Percentiles rank a stretch among this genome's conserved stretches.
These are phyloP conservation scores for Wickerhamiella domercqiae DNA, from an alignment of 805 yeast species.

Conservation along the genomic window DNA sequence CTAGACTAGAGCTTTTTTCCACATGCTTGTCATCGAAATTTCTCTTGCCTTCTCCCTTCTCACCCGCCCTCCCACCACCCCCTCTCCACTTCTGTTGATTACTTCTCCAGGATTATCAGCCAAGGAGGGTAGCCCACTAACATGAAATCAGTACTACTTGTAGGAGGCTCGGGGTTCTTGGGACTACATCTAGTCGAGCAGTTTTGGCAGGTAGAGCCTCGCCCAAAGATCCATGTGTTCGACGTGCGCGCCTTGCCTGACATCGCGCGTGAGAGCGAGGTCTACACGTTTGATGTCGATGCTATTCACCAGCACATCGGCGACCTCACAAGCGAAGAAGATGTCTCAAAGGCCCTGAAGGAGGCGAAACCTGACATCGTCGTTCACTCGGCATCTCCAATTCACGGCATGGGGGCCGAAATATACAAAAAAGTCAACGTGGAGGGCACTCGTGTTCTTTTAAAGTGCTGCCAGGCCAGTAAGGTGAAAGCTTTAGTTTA, in stretches of 20 bases:
- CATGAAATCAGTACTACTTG: constrained; percentile 48
- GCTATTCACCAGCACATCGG: constrained; percentile 56
- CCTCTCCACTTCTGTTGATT: no score
- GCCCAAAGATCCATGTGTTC: constrained; percentile 68
- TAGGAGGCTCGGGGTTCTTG: constrained; percentile 94
- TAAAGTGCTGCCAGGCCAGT: constrained; percentile 40
- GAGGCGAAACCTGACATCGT: constrained; percentile 51
- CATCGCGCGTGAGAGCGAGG: constrained; percentile 36
- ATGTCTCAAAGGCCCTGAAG: constrained; percentile 48
- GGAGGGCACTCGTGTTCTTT: constrained; percentile 65
- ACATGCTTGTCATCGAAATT: no score
- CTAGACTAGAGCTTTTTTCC: no score
- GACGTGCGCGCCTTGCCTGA: constrained; percentile 84
- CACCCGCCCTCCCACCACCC: no score
- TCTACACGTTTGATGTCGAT: constrained; percentile 51
- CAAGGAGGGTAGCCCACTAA: background rate
- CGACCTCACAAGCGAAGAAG: constrained; percentile 63
- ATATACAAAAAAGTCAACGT: constrained; percentile 84
- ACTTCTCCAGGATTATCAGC: no score
- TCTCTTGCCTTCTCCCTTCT: no score
- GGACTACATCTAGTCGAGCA: constrained; percentile 86
- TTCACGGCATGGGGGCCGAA: constrained; percentile 72
- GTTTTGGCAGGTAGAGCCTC: constrained; percentile 48
- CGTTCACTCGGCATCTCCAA: constrained; percentile 93
- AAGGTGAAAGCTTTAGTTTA: constrained; percentile 58